A percentile compares a stretch with the other conserved stretches of the same genome.
phyloP scores from a whole-genome alignment of 2,329 filamentous ascomycete genomes.

The Verticillium nubilum region DNA sequence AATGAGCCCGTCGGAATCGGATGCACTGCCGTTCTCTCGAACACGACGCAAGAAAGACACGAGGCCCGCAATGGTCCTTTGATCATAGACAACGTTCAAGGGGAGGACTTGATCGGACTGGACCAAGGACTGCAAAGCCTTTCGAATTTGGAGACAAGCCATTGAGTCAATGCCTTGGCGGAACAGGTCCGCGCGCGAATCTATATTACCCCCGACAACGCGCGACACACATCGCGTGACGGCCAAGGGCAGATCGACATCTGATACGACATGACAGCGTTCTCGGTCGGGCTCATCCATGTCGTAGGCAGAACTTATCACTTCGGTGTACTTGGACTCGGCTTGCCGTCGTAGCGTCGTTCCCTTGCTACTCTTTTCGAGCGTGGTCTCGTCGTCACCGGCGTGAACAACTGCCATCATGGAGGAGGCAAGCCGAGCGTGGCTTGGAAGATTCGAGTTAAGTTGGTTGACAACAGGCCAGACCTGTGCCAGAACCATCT shows the following conservation, averaged over 20 bases:
- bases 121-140: slow-evolving; percentile 20
- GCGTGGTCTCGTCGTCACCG: slow-evolving; percentile 14
- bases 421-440: slow-evolving; percentile 41
- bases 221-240: slow-evolving; percentile 26
- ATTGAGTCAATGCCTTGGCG: slow-evolving; percentile 56
- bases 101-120: slow-evolving; percentile 28
- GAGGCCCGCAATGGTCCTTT: slow-evolving; percentile 39
- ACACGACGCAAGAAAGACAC: slow-evolving; percentile 17
- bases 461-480: slow-evolving; percentile 38
- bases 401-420: slow-evolving; percentile 44
- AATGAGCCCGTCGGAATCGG: neutral
- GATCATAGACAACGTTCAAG: slow-evolving; percentile 55
- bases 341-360: slow-evolving; percentile 47
- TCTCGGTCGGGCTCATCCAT: neutral
- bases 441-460: slow-evolving; percentile 42
- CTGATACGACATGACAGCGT: slow-evolving; percentile 13
- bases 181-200: slow-evolving; percentile 46
- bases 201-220: slow-evolving; percentile 19
- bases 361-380: slow-evolving; percentile 60
- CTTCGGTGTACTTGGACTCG: slow-evolving; percentile 39
- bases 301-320: slow-evolving; percentile 42
- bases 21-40: neutral
- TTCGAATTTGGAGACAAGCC: slow-evolving; percentile 46
- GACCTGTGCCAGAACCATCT: slow-evolving; percentile 31
- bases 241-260: slow-evolving; percentile 26